Evolutionary conservation across 192 early-diverging fungal species (phyloP).

Genomic region (Pilobolus umbonatus): DNA sequence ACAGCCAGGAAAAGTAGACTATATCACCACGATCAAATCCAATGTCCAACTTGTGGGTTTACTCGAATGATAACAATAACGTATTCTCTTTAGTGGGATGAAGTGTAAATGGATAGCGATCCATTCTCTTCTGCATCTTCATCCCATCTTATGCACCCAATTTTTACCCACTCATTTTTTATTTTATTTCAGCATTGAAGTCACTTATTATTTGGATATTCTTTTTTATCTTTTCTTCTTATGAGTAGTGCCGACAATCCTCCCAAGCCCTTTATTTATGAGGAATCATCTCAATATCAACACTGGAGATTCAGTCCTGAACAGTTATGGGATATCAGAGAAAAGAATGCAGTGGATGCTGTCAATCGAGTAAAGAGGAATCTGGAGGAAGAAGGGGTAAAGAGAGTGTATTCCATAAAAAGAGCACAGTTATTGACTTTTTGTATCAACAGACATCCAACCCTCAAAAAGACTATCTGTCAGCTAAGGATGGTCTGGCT

Average conservation of each 20-base stretch:
- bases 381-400: constrained; percentile 50
- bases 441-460: background rate
- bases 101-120: too few relatives aligned
- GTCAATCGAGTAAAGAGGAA: constrained; percentile 54
- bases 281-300: constrained; percentile 69
- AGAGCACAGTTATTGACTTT: background rate
- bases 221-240: background rate
- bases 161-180: background rate
- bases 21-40: too few relatives aligned
- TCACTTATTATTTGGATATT: background rate
- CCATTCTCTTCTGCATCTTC: too few relatives aligned
- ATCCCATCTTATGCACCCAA: too few relatives aligned
- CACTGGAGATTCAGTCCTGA: constrained; percentile 65
- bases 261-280: constrained; percentile 38
- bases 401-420: background rate
- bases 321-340: constrained; percentile 52
- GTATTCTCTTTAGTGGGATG: too few relatives aligned
- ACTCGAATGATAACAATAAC: too few relatives aligned
- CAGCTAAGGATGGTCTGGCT: constrained; percentile 46
- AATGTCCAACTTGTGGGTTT: too few relatives aligned
- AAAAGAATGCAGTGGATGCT: constrained; percentile 49
- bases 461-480: constrained; percentile 39
- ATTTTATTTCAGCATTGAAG: background rate
- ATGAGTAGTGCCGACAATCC: background rate
- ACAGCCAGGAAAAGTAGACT: too few relatives aligned